These are phyloP conservation scores for Solanum habrochaites DNA, from an alignment of 257 asterid genomes.

Conservation along the genomic window DNA sequence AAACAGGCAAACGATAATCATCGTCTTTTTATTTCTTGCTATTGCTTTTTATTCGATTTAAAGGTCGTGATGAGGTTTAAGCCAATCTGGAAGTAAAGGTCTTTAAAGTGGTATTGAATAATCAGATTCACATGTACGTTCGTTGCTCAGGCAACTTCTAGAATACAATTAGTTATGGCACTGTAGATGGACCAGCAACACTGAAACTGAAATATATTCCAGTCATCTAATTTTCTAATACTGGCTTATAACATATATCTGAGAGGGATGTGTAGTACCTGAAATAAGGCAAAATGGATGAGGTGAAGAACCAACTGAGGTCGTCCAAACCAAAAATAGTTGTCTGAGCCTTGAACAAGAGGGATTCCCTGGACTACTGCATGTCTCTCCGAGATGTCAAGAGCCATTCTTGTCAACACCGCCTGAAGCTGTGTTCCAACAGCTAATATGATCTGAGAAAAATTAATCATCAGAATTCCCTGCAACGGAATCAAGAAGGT, in stretches of 20 bases:
- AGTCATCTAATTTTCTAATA: background rate
- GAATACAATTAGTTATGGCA: background rate
- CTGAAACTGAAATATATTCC: background rate
- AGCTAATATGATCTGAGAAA: conserved; percentile 6
- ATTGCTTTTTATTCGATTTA: background rate
- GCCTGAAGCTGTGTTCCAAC: conserved; percentile 14
- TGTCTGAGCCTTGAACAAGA: conserved; percentile 8
- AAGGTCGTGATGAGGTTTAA: background rate
- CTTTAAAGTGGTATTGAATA: background rate
- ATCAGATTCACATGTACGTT: background rate
- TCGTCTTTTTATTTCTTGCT: background rate
- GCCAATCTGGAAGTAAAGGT: background rate
- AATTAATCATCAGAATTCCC: background rate
- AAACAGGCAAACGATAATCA: background rate
- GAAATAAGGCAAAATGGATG: conserved; percentile 21
- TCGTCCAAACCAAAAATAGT: conserved; percentile 18
- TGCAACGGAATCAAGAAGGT: background rate
- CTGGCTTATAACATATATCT: background rate
- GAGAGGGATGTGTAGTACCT: background rate
- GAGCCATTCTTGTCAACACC: conserved; percentile 20
- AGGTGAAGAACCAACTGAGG: conserved; percentile 15
- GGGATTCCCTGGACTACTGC: conserved; percentile 15
- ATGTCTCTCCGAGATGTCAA: conserved; percentile 10
- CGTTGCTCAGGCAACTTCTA: background rate
- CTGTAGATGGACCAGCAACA: background rate